Evolutionary conservation across 2,329 filamentous ascomycete genomes (phyloP).

Genomic region (Zymoseptoria tritici): DNA sequence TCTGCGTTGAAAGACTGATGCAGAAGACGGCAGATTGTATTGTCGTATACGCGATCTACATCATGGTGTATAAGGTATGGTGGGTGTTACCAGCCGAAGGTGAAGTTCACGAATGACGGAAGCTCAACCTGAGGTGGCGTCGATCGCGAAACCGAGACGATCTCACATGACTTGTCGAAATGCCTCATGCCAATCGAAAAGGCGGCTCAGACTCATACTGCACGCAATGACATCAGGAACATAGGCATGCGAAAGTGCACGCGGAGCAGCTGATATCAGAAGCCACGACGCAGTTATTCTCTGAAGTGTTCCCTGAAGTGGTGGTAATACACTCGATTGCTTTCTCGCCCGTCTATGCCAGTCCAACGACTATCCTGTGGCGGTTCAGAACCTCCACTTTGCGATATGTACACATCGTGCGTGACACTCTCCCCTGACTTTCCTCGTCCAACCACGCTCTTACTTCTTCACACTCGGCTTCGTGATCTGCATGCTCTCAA

Average conservation of each 20-base stretch:
- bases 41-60: background rate
- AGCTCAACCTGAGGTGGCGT: background rate
- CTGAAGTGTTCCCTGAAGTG: constrained; percentile 2
- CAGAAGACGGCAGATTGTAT: background rate
- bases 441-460: background rate
- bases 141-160: background rate
- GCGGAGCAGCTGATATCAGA: background rate
- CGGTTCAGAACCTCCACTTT: background rate
- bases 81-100: background rate
- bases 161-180: background rate
- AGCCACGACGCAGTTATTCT: background rate
- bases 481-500: constrained; percentile 58
- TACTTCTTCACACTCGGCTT: constrained; percentile 29
- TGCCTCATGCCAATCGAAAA: background rate
- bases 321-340: constrained; percentile 12
- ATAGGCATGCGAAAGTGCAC: background rate
- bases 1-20: background rate
- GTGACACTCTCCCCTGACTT: background rate
- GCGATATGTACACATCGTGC: background rate
- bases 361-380: constrained; percentile 1
- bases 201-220: too few relatives aligned
- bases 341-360: constrained; percentile 12
- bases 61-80: background rate
- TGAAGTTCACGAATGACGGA: background rate
- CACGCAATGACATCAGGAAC: too few relatives aligned